These are phyloP conservation scores for Serendipita indica DNA, from an alignment of 768 basidiomycete species.

Conservation along the genomic window DNA sequence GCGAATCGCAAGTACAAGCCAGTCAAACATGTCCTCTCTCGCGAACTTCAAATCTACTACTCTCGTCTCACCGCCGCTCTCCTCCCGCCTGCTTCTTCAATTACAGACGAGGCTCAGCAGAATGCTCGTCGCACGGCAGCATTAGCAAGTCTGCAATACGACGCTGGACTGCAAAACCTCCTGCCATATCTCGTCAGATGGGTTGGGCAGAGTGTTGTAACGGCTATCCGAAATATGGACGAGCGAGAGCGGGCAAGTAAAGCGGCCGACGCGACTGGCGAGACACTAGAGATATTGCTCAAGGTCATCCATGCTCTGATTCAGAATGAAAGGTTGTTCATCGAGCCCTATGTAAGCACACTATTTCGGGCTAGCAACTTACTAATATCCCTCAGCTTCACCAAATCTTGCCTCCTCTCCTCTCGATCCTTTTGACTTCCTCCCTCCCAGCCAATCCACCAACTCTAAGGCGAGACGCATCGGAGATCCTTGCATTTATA, in stretches of 20 bases:
- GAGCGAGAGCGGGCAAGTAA: conserved; percentile 31
- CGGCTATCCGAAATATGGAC: conserved; percentile 31
- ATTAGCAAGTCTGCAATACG: conserved; percentile 71
- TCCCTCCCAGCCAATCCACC: conserved; percentile 60
- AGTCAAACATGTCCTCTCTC: conserved; percentile 83
- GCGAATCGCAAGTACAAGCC: conserved; percentile 52
- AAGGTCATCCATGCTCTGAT: conserved; percentile 75
- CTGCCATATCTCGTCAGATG: conserved; percentile 90
- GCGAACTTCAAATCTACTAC: conserved; percentile 91
- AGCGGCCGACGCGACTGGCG: conserved; percentile 36
- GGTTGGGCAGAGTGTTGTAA: conserved; percentile 79
- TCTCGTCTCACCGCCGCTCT: conserved; percentile 76
- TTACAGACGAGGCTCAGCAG: conserved; percentile 25
- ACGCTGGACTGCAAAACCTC: conserved; percentile 82
- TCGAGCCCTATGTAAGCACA: conserved; percentile 82
- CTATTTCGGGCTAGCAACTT: background rate
- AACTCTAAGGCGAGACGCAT: conserved; percentile 63
- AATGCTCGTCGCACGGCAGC: conserved; percentile 71
- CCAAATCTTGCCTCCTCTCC: conserved; percentile 84
- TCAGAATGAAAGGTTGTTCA: conserved; percentile 76
- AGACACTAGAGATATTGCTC: conserved; percentile 62
- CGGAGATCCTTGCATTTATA: conserved; percentile 54
- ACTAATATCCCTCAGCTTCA: conserved; percentile 48
- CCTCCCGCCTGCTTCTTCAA: conserved; percentile 40
- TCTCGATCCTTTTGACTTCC: conserved; percentile 82